phyloP scores from a whole-genome alignment of 2,329 filamentous ascomycete genomes.

The Chrysosporium queenslandicum region DNA sequence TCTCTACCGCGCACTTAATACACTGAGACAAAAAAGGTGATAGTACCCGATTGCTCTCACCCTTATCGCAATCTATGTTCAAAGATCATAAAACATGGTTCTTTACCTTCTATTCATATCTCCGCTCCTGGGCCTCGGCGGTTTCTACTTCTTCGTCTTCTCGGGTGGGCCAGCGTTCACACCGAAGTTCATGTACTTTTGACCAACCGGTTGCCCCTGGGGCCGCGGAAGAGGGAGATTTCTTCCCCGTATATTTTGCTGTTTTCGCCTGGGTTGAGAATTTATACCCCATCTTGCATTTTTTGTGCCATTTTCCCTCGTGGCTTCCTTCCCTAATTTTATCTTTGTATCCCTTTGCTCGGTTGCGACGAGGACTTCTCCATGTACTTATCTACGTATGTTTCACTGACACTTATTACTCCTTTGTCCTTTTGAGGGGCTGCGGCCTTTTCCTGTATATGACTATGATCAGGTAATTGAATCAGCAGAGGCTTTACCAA shows the following conservation, averaged over 20 bases:
- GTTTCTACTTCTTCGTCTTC: not conserved
- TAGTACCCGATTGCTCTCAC: too few species aligned
- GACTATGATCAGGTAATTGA: not conserved
- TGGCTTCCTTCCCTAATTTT: not conserved
- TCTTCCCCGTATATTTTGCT: not conserved
- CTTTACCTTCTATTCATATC: not conserved
- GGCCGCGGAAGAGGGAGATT: not conserved
- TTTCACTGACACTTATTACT: not conserved
- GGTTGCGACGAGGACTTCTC: not conserved
- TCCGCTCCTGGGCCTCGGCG: not conserved
- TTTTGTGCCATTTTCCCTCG: not conserved
- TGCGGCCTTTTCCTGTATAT: not conserved
- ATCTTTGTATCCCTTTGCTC: not conserved
- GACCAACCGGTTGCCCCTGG: not conserved
- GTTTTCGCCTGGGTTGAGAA: not conserved
- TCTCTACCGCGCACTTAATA: not conserved
- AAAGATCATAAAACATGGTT: not conserved
- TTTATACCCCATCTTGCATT: constrained; percentile 11
- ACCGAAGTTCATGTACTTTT: not conserved
- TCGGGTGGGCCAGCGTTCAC: not conserved
- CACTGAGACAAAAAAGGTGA: not conserved
- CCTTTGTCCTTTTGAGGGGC: not conserved
- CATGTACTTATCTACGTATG: not conserved
- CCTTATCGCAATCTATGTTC: not conserved
- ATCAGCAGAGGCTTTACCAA: not conserved